Evolutionary conservation across 2,329 filamentous ascomycete genomes (phyloP).

Genomic region (Penicillium sclerotiorum): DNA sequence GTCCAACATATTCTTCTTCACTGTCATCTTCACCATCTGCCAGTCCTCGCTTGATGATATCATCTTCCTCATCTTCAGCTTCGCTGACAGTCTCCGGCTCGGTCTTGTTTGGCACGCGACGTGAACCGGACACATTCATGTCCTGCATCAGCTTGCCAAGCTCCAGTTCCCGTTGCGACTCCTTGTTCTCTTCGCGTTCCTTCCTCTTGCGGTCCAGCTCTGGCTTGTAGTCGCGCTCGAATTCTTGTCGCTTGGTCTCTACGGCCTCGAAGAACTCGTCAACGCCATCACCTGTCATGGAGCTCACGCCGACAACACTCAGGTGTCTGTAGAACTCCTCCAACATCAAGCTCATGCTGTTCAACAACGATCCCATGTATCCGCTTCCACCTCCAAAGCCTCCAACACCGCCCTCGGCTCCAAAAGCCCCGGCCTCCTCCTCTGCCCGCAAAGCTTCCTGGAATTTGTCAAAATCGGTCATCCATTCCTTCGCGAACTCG

Average conservation of each 20-base stretch:
- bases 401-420: slow-evolving; percentile 64
- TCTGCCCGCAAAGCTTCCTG: slow-evolving; percentile 81
- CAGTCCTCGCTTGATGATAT: slow-evolving; percentile 44
- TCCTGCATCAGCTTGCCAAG: slow-evolving; percentile 93
- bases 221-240: slow-evolving; percentile 85
- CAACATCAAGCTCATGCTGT: slow-evolving; percentile 96
- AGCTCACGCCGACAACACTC: slow-evolving; percentile 88
- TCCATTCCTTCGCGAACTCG: slow-evolving; percentile 94
- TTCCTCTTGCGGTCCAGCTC: slow-evolving; percentile 79
- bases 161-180: slow-evolving; percentile 73
- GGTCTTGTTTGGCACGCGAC: slow-evolving; percentile 26
- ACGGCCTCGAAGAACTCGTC: slow-evolving; percentile 94
- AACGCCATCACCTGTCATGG: slow-evolving; percentile 87
- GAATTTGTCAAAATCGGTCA: slow-evolving; percentile 98
- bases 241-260: slow-evolving; percentile 82
- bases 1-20: slow-evolving; percentile 58
- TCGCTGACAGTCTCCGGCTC: slow-evolving; percentile 52
- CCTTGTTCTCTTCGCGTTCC: slow-evolving; percentile 75
- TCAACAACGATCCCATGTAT: slow-evolving; percentile 94
- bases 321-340: slow-evolving; percentile 97
- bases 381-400: slow-evolving; percentile 73
- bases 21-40: slow-evolving; percentile 54
- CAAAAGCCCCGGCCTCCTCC: slow-evolving; percentile 75
- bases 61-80: slow-evolving; percentile 53
- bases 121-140: slow-evolving; percentile 66